Evolutionary conservation across 2,329 filamentous ascomycete species (phyloP).

Genomic region (Tothia fuscella): DNA sequence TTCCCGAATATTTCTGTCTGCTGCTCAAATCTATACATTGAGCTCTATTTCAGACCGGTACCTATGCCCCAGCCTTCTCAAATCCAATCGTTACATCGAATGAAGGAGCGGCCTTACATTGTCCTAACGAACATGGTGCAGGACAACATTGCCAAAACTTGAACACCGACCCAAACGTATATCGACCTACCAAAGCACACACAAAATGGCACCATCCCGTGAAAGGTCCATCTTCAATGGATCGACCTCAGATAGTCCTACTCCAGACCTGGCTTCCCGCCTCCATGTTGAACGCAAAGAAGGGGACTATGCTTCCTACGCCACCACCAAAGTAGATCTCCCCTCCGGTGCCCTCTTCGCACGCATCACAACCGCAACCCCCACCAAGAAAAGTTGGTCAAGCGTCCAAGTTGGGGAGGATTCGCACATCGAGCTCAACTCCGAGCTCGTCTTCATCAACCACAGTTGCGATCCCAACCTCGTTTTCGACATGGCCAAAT

Average conservation of each 20-base stretch:
- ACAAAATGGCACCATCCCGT: slow-evolving; percentile 3
- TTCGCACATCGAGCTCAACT: slow-evolving; percentile 44
- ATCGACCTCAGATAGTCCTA: background rate
- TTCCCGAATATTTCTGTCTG: slow-evolving; percentile 10
- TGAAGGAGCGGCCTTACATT: too few relatives aligned
- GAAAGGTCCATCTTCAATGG: background rate
- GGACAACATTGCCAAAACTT: too few relatives aligned
- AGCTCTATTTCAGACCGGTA: too few relatives aligned
- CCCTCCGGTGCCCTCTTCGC: slow-evolving; percentile 39
- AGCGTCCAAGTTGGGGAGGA: slow-evolving; percentile 39
- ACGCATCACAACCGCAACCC: slow-evolving; percentile 35
- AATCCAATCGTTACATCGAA: too few relatives aligned
- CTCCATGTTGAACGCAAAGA: slow-evolving; percentile 26
- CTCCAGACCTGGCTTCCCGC: slow-evolving; percentile 23
- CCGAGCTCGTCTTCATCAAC: slow-evolving; percentile 45
- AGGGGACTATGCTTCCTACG: slow-evolving; percentile 30
- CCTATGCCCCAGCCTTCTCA: too few relatives aligned
- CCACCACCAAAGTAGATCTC: slow-evolving; percentile 37
- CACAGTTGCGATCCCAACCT: slow-evolving; percentile 42
- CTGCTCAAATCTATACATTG: slow-evolving; percentile 11
- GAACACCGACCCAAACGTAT: too few relatives aligned
- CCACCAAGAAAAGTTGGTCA: slow-evolving; percentile 34
- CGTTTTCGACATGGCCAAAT: slow-evolving; percentile 38
- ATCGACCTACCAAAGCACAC: too few relatives aligned
- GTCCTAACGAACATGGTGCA: too few relatives aligned